Conservation (phyloP, 2,329 filamentous ascomycete species). For the Eutypa lata region DNA sequence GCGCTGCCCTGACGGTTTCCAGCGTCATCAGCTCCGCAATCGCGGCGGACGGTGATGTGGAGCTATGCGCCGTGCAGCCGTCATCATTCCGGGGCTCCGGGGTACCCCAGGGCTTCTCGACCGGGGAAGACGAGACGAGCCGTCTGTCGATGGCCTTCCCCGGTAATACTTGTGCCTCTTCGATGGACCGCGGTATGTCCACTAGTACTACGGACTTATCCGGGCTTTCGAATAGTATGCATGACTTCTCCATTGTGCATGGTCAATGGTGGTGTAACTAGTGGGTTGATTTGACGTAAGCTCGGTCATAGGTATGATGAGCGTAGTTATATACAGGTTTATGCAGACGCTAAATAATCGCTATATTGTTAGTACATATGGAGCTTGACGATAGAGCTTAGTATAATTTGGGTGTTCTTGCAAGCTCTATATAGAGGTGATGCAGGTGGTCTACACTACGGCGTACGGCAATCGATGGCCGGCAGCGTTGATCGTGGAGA, state of each 20-base stretch:
- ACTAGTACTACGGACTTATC: slow-evolving; percentile 53
- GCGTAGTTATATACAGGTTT: too few relatives aligned
- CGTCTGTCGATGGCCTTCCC: slow-evolving; percentile 30
- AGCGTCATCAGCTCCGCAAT: slow-evolving; percentile 53
- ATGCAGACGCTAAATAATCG: too few relatives aligned
- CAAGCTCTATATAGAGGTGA: too few relatives aligned
- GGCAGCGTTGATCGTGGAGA: too few relatives aligned
- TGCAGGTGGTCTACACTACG: too few relatives aligned
- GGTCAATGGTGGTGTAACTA: not conserved
- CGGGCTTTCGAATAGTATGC: slow-evolving; percentile 53
- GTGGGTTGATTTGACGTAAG: too few relatives aligned
- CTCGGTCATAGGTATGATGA: too few relatives aligned
- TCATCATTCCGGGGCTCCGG: slow-evolving; percentile 51
- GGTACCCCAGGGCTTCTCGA: slow-evolving; percentile 44
- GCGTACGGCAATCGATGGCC: too few relatives aligned
- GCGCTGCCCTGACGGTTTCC: slow-evolving; percentile 42
- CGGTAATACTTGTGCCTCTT: slow-evolving; percentile 57
- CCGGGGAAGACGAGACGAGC: slow-evolving; percentile 44
- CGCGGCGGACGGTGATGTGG: slow-evolving; percentile 40
- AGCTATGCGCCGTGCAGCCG: slow-evolving; percentile 31
- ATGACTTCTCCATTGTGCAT: slow-evolving; percentile 18
- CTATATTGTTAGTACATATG: too few relatives aligned
- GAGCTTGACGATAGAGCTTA: too few relatives aligned
- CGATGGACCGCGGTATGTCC: slow-evolving; percentile 69
- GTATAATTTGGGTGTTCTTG: too few relatives aligned